Evolutionary conservation across 139 green algal species (phyloP).

Genomic region (Picochlorum sp.): DNA sequence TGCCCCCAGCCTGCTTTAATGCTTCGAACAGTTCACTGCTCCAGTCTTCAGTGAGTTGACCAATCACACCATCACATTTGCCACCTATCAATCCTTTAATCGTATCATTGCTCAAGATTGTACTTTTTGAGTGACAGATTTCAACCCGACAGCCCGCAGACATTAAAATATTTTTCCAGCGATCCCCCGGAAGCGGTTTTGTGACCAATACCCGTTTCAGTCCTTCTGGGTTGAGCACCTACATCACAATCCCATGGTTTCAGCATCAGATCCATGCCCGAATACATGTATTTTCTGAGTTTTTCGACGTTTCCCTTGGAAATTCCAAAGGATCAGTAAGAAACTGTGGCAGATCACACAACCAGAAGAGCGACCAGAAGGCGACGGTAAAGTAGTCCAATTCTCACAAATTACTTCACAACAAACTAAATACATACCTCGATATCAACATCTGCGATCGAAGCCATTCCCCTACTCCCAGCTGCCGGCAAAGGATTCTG

Average conservation of each 20-base stretch:
- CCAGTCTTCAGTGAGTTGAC: conserved; percentile 94
- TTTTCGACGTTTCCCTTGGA: neutral
- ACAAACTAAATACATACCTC: too few relatives aligned
- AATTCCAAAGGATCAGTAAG: too few relatives aligned
- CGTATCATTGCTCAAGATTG: conserved; percentile 76
- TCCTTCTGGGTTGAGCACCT: conserved; percentile 81
- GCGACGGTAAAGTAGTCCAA: too few relatives aligned
- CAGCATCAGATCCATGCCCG: neutral
- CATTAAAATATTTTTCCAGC: conserved; percentile 82
- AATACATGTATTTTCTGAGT: neutral
- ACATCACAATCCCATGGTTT: neutral
- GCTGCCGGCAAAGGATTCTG: too few relatives aligned
- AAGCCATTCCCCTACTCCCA: too few relatives aligned
- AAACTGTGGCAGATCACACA: too few relatives aligned
- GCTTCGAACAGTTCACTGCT: conserved; percentile 76
- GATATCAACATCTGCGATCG: too few relatives aligned
- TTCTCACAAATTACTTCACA: too few relatives aligned
- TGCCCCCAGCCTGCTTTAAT: conserved; percentile 75
- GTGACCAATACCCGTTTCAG: conserved; percentile 87
- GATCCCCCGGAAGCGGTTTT: conserved; percentile 82
- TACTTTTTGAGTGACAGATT: conserved; percentile 48
- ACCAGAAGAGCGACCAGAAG: too few relatives aligned
- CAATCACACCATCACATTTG: conserved; percentile 92
- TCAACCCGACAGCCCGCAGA: conserved; percentile 54
- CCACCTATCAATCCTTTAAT: conserved; percentile 81